Evolutionary conservation across 2,329 filamentous ascomycete species (phyloP), one percentile per base, ranked within the genome.

Genomic region (Colletotrichum sp.): DNA sequence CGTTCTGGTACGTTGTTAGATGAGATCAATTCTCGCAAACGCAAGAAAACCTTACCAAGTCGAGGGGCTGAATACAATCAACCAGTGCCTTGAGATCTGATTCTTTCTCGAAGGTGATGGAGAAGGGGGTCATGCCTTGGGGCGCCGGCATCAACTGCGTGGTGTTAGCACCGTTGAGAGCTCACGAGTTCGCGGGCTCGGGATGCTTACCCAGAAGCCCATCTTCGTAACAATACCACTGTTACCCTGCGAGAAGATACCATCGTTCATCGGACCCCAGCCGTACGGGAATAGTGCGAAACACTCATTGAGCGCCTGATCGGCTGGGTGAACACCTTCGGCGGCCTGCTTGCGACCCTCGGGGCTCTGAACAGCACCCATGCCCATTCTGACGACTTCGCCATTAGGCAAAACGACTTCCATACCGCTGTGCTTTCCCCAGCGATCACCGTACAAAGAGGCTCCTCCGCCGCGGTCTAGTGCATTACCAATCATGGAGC

Each of bases 141-240:
- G 72, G 72, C 2, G 72, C 61, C 4, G 72, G 72, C 72, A 74
- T 74, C 18, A 74, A 14, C 72, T 74, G 2, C 3, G 5, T 1
- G 5, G 13, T 13, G 16, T 28, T 2, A 52, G 18, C 7, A 26
- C 13, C n/a, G 62, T 10, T 9, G 18, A 3, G 3, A 8, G 8
- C 10, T 7, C 21, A 12, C 3, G 4, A 28, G 21, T 24, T 24
- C 21, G n/a, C n/a, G n/a, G 10, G 10, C n/a, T 16, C 8, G 7
- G 16, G 4, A 9, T 3, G 9, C 68, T 2, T 32, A 71, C 68
- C 69, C 82, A 80, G 69, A 90, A 84, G 0, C 89, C 89, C 85
- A 91, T 88, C 80, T 91, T 90, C 5, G 87, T 88, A 4, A 90
- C 87, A 56, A 90, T 87, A 55, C 89, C 89, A 14, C 89, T 83